A percentile compares a stretch with the other conserved stretches of the same genome.
Evolutionary conservation across 192 early-diverging fungal genomes (phyloP).

Genomic region (Gorgonomyces haynaldii): DNA sequence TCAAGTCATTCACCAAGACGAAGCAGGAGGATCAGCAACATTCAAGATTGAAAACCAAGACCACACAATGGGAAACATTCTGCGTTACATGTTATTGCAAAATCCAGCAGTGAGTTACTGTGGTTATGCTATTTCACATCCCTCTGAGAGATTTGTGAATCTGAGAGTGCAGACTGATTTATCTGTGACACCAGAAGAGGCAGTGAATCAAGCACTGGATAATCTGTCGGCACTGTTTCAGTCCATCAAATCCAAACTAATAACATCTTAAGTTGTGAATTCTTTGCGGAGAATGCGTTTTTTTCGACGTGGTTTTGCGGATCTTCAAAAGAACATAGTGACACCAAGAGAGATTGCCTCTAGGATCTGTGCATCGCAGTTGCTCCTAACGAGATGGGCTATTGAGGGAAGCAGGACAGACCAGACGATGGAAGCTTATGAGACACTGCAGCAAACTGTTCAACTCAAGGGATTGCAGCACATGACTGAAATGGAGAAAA

Average conservation of each 20-base stretch:
- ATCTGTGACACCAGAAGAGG: neutral
- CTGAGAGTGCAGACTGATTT: constrained; percentile 89
- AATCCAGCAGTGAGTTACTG: constrained; percentile 86
- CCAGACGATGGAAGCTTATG: neutral
- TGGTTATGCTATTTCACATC: constrained; percentile 95
- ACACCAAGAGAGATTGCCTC: neutral
- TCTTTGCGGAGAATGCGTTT: neutral
- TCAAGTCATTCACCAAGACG: too few relatives aligned
- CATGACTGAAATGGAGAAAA: constrained; percentile 1
- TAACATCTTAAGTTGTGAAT: neutral
- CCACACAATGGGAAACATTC: constrained; percentile 90
- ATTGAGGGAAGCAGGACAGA: constrained; percentile 32
- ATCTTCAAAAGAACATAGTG: neutral
- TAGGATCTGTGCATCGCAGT: too few relatives aligned
- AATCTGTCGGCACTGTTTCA: neutral
- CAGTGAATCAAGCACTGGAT: neutral
- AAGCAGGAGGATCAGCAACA: constrained; percentile 67
- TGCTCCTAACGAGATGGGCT: constrained; percentile 52
- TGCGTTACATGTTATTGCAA: constrained; percentile 90
- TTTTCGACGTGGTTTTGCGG: neutral
- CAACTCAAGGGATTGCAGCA: neutral
- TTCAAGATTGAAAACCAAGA: constrained; percentile 88
- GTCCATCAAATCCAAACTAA: neutral
- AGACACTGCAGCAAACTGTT: constrained; percentile 3
- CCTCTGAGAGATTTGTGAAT: constrained; percentile 84